Conservation (phyloP, 2,329 filamentous ascomycete genomes). For the Fusarium odoratissimum region DNA sequence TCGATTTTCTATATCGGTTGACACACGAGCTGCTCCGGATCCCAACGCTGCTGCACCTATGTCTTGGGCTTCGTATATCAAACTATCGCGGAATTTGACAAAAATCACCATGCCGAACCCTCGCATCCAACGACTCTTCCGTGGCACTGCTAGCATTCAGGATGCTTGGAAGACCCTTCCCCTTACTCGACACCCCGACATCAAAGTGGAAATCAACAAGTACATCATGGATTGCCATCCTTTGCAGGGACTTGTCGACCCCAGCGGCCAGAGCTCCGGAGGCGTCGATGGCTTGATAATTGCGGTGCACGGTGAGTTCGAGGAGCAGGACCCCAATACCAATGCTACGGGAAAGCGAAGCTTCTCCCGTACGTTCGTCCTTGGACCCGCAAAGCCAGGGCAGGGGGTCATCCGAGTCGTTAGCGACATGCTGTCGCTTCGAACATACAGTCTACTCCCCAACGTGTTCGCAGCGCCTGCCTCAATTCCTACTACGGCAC, state of each 20-base stretch:
- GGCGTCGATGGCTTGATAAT: constrained; percentile 84
- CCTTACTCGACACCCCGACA: constrained; percentile 77
- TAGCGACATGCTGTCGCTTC: constrained; percentile 81
- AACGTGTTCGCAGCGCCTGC: constrained; percentile 52
- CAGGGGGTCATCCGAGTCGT: constrained; percentile 77
- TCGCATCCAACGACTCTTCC: constrained; percentile 73
- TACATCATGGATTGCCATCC: constrained; percentile 88
- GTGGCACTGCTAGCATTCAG: constrained; percentile 72
- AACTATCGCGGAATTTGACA: constrained; percentile 80
- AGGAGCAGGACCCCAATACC: constrained; percentile 73
- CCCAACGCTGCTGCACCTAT: constrained; percentile 57
- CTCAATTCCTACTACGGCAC: constrained; percentile 32
- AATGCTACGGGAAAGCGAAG: constrained; percentile 74
- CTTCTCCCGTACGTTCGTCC: constrained; percentile 83
- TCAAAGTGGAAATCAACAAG: constrained; percentile 73
- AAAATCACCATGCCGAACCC: constrained; percentile 72
- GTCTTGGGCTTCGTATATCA: constrained; percentile 81
- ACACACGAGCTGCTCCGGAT: constrained; percentile 67
- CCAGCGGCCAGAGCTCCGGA: constrained; percentile 67
- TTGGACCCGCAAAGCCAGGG: constrained; percentile 78
- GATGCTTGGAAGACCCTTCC: constrained; percentile 78
- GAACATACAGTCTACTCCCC: constrained; percentile 69
- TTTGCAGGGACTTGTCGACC: constrained; percentile 77
- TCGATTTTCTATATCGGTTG: constrained; percentile 80
- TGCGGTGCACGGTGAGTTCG: constrained; percentile 84